Conservation (phyloP, 1,284 basidiomycete genomes). For the Meira miltonrushii region DNA sequence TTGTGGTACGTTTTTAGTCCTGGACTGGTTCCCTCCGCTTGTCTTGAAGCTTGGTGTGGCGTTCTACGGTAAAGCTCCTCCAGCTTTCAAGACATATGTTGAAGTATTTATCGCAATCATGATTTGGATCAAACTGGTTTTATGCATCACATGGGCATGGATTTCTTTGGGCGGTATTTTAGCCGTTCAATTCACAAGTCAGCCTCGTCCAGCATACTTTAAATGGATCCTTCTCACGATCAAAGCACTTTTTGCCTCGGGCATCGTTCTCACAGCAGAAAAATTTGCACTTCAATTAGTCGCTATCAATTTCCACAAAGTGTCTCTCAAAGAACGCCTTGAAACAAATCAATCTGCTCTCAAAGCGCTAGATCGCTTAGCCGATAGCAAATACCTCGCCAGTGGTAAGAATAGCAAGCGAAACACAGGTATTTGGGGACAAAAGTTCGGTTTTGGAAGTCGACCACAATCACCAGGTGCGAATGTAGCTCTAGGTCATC, state of each 20-base stretch:
- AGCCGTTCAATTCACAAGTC: constrained; percentile 22
- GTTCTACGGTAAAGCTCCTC: constrained; percentile 41
- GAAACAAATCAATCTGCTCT: constrained; percentile 42
- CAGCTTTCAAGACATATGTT: constrained; percentile 35
- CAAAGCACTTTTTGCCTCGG: constrained; percentile 39
- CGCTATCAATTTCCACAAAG: constrained; percentile 49
- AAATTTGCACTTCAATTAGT: constrained; percentile 39
- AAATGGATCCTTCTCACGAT: constrained; percentile 31
- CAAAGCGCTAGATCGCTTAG: constrained; percentile 42
- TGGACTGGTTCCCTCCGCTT: constrained; percentile 37
- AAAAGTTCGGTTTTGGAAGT: constrained; percentile 10
- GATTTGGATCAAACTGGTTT: constrained; percentile 42
- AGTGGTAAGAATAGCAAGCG: background rate
- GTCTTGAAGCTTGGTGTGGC: constrained; percentile 34
- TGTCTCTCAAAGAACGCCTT: constrained; percentile 44
- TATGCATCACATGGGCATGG: constrained; percentile 49
- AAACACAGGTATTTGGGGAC: constrained; percentile 22
- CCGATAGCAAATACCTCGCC: constrained; percentile 41
- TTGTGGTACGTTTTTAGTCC: constrained; percentile 41
- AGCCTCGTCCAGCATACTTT: constrained; percentile 34
- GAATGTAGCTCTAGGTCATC: background rate
- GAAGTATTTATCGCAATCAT: constrained; percentile 39
- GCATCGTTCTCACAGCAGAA: constrained; percentile 38
- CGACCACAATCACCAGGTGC: constrained; percentile 25
- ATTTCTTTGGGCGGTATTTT: constrained; percentile 44